Evolutionary conservation across 306 rosid species (phyloP), one percentile per base, ranked within the genome.

Genomic region (Myrica gale): DNA sequence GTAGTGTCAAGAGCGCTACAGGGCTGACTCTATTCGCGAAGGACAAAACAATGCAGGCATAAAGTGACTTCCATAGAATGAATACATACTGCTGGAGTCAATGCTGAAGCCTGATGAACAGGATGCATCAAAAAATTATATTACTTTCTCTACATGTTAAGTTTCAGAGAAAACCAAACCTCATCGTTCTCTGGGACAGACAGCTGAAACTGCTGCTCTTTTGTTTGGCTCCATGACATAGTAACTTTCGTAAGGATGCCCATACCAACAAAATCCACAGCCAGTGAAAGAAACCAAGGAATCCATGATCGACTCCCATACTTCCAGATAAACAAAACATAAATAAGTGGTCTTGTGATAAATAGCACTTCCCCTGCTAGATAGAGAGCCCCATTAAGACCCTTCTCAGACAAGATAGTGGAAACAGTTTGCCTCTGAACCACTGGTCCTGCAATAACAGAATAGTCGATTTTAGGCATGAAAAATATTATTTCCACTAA

Each of bases 221-320:
- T 85, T 65, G 80, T 74, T 44, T 83, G 82, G 39, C 60, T 71
- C 32, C 23, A 69, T 6, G 87, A 72, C 10, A 90, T 80, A 37
- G 90, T 77, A 79, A 84, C 87, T 57, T 74, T 81, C 58, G 96
- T 88, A 75, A 92, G 86, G 79, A 89, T 80, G 70, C 96, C 68
- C 85, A 79, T 85, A 21, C 88, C 89, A 26, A 83, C 41, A 82
- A 84, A 61, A 73, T 96, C 99, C 75, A 89, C 75, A 39, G 87
- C 87, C 79, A 96, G 84, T 4, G 97, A 96, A 76, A 92, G 61
- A 76, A 90, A 85, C 98, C 99, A 96, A 68, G 99, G 99, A 78
- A 80, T 90, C 99, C 98, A 96, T 15, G 98, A 92, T 41, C 90
- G 84, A 76, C 54, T 70, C 26, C 99, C 96, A 69, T 72, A 89